Conservation (phyloP, 108 stramenopile genomes). For the Craspedostauros australis region DNA sequence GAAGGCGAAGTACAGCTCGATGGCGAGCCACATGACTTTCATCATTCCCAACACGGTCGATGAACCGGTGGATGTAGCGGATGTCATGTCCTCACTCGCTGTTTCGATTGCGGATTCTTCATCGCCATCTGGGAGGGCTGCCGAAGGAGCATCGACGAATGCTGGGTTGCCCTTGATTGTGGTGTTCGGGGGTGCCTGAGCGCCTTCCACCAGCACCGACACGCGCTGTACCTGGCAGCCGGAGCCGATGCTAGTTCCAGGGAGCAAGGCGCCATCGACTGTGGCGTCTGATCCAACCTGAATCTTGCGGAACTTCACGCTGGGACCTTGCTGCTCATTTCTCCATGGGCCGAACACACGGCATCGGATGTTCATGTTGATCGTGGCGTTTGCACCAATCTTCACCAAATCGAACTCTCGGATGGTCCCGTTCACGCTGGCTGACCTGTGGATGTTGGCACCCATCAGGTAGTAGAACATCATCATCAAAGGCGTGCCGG, state of each 20-base stretch:
- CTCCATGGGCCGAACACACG: not conserved
- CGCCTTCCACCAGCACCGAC: not conserved
- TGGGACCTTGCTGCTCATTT: not conserved
- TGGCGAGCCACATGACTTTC: conserved; percentile 2
- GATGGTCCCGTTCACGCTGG: not conserved
- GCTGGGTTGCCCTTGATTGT: conserved; percentile 1
- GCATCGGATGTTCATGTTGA: not conserved
- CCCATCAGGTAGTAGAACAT: conserved; percentile 6
- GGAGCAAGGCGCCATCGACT: not conserved
- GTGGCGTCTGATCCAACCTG: not conserved
- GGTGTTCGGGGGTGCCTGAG: not conserved
- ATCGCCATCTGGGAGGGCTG: no score
- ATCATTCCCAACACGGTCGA: not conserved
- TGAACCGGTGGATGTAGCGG: not conserved
- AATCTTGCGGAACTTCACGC: not conserved
- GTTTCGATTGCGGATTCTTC: not conserved
- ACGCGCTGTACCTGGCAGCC: not conserved
- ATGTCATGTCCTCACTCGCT: not conserved
- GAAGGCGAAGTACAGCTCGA: conserved; percentile 4
- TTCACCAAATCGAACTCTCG: conserved; percentile 6
- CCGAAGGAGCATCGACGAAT: no score
- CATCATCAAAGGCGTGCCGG: not conserved
- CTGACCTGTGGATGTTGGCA: not conserved
- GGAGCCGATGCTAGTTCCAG: not conserved
- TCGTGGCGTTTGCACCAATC: not conserved